Evolutionary conservation across 345 rosid species (phyloP), one percentile per base, ranked within the genome.

Genomic region (Tarenaya hassleriana): DNA sequence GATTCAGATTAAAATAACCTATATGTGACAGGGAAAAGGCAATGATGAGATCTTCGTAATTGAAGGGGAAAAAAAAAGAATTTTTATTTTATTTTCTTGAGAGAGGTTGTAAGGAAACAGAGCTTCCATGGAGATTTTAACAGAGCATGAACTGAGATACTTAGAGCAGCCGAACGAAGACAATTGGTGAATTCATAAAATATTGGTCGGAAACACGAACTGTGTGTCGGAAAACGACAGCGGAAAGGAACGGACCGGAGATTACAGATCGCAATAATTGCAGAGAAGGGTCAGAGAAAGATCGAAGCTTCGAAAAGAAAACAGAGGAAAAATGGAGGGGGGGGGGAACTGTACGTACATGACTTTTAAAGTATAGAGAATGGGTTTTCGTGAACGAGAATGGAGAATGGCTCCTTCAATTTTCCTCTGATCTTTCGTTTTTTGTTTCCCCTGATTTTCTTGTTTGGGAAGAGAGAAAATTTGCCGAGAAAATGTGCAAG

Each of bases 51-150:
- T 24, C 29, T 24, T 24, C 29, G 5, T 24, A 24, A 24, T 24
- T 2, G 29, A 24, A 24, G 29, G 5, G n/a, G n/a, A n/a, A n/a
- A n/a, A n/a, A n/a, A n/a, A 24, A 5, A 24, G 29, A 24, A 24
- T 5, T 5, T 5, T 24, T n/a, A n/a, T 24, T 24, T 24, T 24
- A 24, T 24, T 5, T 24, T n/a, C n/a, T n/a, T n/a, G n/a, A n/a
- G n/a, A n/a, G 41, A 45, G 59, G 57, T 37, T 44, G 19, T 37
- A n/a, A 65, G 64, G 31, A 51, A 58, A 51, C 16, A 56, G 52
- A 64, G 63, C 69, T 50, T 7, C 56, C 63, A 56, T 50, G 32
- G n/a, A n/a, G n/a, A n/a, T n/a, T n/a, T n/a, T n/a, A n/a, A 59
- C 16, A 58, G 52, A 53, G 44, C 51, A 37, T n/a, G 37, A 37